phyloP scores from a whole-genome alignment of 257 asterid genomes.

The Verbena officinalis region DNA sequence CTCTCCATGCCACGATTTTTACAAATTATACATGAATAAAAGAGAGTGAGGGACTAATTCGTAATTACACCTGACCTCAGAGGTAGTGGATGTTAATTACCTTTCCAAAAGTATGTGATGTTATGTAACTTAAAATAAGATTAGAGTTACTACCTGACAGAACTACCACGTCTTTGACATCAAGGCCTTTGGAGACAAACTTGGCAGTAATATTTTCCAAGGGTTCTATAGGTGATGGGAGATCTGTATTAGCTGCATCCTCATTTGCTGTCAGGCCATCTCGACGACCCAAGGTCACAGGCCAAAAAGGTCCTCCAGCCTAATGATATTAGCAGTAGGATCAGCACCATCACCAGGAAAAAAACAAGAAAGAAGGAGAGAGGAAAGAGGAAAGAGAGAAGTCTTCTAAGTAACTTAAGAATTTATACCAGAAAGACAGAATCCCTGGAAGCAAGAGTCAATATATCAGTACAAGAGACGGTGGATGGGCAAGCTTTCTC shows the following conservation, averaged over 20 bases:
- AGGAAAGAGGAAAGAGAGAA: neutral
- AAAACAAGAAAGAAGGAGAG: neutral
- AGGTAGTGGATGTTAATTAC: too few species aligned
- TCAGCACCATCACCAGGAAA: neutral
- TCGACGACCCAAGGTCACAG: constrained; percentile 66
- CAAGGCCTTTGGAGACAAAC: constrained; percentile 64
- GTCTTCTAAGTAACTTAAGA: neutral
- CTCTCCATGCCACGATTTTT: too few species aligned
- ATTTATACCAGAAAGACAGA: constrained; percentile 57
- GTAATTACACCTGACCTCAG: too few species aligned
- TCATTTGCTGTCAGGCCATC: constrained; percentile 67
- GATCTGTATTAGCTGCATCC: constrained; percentile 58
- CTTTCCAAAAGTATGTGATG: too few species aligned
- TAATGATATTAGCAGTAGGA: constrained; percentile 11
- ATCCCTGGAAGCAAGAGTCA: constrained; percentile 72
- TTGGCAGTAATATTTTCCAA: constrained; percentile 60
- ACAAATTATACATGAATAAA: too few species aligned
- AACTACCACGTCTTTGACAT: constrained; percentile 62
- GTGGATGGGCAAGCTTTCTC: constrained; percentile 74
- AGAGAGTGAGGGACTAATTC: too few species aligned
- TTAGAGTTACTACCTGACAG: constrained; percentile 54
- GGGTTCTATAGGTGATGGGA: constrained; percentile 73
- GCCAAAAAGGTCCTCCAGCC: constrained; percentile 74
- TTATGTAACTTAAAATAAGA: too few species aligned
- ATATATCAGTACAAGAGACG: constrained; percentile 75